phyloP scores from a whole-genome alignment of 306 rosid species.

The Fragaria vesca region DNA sequence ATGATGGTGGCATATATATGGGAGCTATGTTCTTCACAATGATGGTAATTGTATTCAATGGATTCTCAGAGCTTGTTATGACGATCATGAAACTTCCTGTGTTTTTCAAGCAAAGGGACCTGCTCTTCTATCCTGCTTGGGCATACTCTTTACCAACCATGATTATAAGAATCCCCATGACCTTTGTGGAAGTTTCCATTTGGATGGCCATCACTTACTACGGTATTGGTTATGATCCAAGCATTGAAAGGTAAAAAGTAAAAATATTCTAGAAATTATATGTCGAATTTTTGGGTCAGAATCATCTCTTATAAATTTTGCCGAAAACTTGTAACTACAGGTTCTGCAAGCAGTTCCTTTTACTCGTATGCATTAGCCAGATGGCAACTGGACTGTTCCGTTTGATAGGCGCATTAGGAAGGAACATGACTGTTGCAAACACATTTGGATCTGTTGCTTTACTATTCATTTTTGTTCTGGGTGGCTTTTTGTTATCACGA shows the following conservation, averaged over 20 bases:
- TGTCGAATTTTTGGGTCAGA: neutral
- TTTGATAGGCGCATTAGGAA: conserved; percentile 40
- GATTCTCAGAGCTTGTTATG: conserved; percentile 54
- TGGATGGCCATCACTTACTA: conserved; percentile 50
- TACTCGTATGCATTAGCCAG: conserved; percentile 36
- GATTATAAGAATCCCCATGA: conserved; percentile 40
- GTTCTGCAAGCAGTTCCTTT: conserved; percentile 42
- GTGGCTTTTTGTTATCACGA: conserved; percentile 44
- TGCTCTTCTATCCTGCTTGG: conserved; percentile 53
- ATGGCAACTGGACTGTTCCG: conserved; percentile 46
- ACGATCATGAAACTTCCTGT: conserved; percentile 48
- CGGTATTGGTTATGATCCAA: conserved; percentile 46
- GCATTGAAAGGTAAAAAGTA: conserved; percentile 32
- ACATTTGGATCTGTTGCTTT: conserved; percentile 45
- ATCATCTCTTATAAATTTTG: neutral
- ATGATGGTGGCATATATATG: conserved; percentile 42
- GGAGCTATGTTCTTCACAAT: conserved; percentile 55
- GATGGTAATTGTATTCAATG: conserved; percentile 51
- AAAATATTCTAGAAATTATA: neutral
- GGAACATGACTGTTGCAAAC: conserved; percentile 39
- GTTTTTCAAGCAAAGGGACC: conserved; percentile 53
- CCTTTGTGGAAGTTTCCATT: conserved; percentile 38
- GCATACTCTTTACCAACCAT: conserved; percentile 42
- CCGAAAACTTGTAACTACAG: conserved; percentile 21
- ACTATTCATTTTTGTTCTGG: conserved; percentile 31